Evolutionary conservation across 495 filamentous ascomycete genomes (phyloP).

Genomic region (Penicillium egyptiacum): DNA sequence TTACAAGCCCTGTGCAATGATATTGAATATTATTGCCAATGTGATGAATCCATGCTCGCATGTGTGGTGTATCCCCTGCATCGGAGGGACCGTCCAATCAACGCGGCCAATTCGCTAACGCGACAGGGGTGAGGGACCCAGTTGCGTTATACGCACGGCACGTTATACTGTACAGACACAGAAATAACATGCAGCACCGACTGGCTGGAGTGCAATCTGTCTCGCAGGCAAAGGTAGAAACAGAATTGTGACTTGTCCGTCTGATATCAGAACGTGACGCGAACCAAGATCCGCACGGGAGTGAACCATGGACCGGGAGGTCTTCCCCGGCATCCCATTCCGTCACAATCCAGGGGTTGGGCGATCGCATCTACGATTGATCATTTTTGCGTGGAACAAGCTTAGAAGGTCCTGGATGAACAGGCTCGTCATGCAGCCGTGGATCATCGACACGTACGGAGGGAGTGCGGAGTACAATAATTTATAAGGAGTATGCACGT

Average conservation of each 20-base stretch:
- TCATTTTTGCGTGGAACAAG: neutral
- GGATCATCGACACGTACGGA: neutral
- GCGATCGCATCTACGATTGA: constrained; percentile 8
- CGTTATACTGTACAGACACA: neutral
- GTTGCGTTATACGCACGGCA: constrained; percentile 6
- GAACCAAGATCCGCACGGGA: constrained; percentile 23
- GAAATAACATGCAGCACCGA: neutral
- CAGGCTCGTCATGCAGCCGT: neutral
- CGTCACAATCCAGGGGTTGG: constrained; percentile 17
- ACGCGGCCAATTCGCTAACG: neutral
- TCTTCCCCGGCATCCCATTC: constrained; percentile 26
- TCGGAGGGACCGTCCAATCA: constrained; percentile 9
- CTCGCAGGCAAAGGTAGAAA: neutral
- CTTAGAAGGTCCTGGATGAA: neutral
- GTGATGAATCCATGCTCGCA: constrained; percentile 4
- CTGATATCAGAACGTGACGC: constrained; percentile 8
- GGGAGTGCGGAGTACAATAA: neutral
- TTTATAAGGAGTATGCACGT: neutral
- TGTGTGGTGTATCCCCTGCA: constrained; percentile 12
- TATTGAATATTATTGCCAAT: constrained; percentile 4
- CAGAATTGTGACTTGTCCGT: neutral
- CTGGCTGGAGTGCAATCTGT: neutral
- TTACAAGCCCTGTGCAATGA: neutral
- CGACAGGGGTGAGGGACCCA: constrained; percentile 1
- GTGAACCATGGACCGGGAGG: constrained; percentile 29